A percentile compares a stretch with the other conserved stretches of the same genome.
These are phyloP conservation scores for Simmondsia chinensis DNA, from an alignment of 148 eudicot genomes.

Conservation along the genomic window DNA sequence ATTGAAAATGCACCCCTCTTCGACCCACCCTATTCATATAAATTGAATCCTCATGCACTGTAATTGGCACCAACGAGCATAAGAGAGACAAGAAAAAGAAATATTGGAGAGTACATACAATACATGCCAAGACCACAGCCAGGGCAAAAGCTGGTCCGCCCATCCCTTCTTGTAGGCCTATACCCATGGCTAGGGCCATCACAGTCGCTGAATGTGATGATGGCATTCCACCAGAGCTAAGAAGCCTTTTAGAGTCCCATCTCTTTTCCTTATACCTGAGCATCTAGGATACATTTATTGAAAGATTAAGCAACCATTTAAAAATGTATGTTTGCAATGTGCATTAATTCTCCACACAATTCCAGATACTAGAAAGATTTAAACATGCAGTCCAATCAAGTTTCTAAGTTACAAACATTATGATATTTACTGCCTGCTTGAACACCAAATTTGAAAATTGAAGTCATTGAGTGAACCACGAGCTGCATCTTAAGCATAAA, in stretches of 20 bases:
- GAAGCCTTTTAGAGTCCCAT: constrained; percentile 90
- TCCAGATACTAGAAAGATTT: neutral
- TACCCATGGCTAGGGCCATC: constrained; percentile 60
- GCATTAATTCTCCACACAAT: neutral
- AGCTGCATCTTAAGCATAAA: too few relatives aligned
- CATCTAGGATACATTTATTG: constrained; percentile 13
- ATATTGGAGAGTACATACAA: constrained; percentile 49
- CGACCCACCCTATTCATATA: too few relatives aligned
- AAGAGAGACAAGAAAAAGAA: too few relatives aligned
- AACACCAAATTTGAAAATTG: too few relatives aligned
- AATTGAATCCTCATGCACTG: too few relatives aligned
- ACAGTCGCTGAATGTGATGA: constrained; percentile 96
- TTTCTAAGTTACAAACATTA: too few relatives aligned
- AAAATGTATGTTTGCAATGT: neutral
- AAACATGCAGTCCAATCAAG: too few relatives aligned
- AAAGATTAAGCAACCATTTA: neutral
- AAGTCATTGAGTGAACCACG: too few relatives aligned
- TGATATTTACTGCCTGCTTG: too few relatives aligned
- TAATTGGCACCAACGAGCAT: too few relatives aligned
- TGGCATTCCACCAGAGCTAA: constrained; percentile 96
- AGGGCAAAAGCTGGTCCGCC: constrained; percentile 73
- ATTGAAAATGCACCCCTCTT: too few relatives aligned
- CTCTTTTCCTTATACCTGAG: constrained; percentile 87
- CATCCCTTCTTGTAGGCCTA: constrained; percentile 76
- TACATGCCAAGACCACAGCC: constrained; percentile 81